Base-by-base conservation (phyloP, 2,329 filamentous ascomycete species). In the Chrysoporthe deuterocubensis region DNA sequence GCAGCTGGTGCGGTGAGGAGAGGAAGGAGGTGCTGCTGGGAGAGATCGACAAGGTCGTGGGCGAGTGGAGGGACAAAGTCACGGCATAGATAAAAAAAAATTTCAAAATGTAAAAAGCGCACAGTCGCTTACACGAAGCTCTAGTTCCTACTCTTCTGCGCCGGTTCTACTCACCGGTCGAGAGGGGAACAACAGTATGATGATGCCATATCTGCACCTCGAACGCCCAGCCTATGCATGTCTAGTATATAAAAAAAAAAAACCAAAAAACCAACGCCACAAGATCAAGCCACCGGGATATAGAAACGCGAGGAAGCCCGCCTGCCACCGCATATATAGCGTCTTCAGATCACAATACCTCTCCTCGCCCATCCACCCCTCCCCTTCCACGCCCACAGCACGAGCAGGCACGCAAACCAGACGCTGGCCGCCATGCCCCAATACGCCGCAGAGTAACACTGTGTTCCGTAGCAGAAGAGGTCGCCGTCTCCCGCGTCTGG, bases 341-440 rank as follows among this genome's bases (percentile, higher is more conserved):
- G 32, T 11, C 8, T 16, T 69, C 77, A 85, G 62, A 89, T 86
- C 21, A 93, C 86, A 76, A 97, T 89, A 0, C 92, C 92, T 68
- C 92, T 86, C 74, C 86, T 85, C 70, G 85, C 85, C 94, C 94
- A 97, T 0, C 92, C 92, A 32, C 85, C 84, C 66, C 81, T 86
- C 1, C 92, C 92, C 77, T 90, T 91, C 94, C 94, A 97, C 7
- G 94, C 94, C 84, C 88, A 90, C 18, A 90, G 71, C 80, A 95
- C 90, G 73, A 93, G 79, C 3, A 81, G 83, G 74, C 92, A 90
- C 0, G 93, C 94, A 48, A 92, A 72, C 89, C 91, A 94, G 0
- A 96, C 91, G 71, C 90, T 94, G 0, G 86, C 80, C 0, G 91
- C 90, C 86, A 97, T 93, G 0, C 91, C 92, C 94, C 94, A 97